phyloP scores from a whole-genome alignment of 441 rosid species.

The Brassica balearica region DNA sequence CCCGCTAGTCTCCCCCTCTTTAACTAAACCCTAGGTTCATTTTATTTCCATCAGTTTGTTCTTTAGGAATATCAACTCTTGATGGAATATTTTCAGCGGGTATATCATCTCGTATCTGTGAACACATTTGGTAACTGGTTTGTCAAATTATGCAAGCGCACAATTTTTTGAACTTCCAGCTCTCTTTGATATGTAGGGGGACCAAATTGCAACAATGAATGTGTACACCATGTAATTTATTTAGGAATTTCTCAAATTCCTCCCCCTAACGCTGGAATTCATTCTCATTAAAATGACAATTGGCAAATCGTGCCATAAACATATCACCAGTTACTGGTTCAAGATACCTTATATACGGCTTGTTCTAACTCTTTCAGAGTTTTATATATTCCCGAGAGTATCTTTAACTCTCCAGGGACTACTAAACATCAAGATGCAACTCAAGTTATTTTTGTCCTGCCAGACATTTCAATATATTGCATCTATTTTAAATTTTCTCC shows the following conservation, averaged over 20 bases:
- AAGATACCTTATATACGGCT: not conserved
- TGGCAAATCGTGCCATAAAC: not conserved
- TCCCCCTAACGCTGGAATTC: not conserved
- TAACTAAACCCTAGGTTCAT: no score
- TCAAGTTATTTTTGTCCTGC: no score
- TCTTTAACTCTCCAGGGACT: no score
- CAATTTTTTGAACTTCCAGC: not conserved
- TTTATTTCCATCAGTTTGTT: no score
- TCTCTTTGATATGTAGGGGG: not conserved
- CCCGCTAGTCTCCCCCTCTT: no score
- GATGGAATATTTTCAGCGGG: not conserved
- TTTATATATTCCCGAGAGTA: no score
- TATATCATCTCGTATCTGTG: not conserved
- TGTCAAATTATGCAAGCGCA: not conserved
- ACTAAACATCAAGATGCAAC: no score
- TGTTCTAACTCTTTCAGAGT: no score
- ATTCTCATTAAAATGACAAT: not conserved
- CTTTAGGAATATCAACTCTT: not conserved
- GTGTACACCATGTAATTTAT: not conserved
- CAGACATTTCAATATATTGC: no score
- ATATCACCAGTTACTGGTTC: not conserved
- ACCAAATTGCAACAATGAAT: not conserved
- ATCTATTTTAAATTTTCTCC: no score
- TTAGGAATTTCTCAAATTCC: not conserved
- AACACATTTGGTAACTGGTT: not conserved